Base-by-base conservation (phyloP, 2,329 filamentous ascomycete species). In the Penicillium sp. region DNA sequence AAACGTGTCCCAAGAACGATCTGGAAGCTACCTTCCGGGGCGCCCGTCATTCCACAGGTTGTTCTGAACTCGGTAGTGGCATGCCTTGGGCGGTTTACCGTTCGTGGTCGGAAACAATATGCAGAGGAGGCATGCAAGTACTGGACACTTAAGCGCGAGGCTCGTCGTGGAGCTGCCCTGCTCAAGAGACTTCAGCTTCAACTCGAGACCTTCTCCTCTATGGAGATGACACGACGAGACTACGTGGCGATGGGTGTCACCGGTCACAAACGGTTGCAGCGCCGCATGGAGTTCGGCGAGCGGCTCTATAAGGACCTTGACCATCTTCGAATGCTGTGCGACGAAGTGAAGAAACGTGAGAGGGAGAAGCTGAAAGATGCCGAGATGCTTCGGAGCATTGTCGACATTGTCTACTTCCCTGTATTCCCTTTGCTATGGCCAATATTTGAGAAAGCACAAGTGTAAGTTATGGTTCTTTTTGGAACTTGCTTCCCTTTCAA, bases 111-210 rank as follows among this genome's bases (percentile, higher is more conserved):
- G 52, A 96, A 96, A 71, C 93, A 97, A 59, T 99, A 92, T 72
- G 88, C 96, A 2, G 89, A 92, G 56, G 93, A 97, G 74, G 91
- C 91, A 2, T 98, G 93, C 78, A 92, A 92, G 66, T 99, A 98
- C 76, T 99, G 95, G 95, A 98, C 95, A 0, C 77, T 99, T 62
- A 99, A 99, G 78, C 87, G 95, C 55, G 95, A 99, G 74, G 91
- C 93, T 60, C 87, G 95, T 33, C 85, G 95, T 57, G 95, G 95
- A 47, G 95, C 95, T 29, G 92, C 95, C 4, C 81, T 99, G 54
- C 83, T 99, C 58, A 98, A 98, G 77, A 87, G 95, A 35, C 82
- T 99, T 21, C 95, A 99, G 73, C 79, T 98, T 56, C 93, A 97
- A 74, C 90, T 97, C 83, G 93, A 98, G 74, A 91, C 92, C 0